Evolutionary conservation across 2,329 filamentous ascomycete species (phyloP), one percentile per base, ranked within the genome.

Genomic region (Xylaria sp.): DNA sequence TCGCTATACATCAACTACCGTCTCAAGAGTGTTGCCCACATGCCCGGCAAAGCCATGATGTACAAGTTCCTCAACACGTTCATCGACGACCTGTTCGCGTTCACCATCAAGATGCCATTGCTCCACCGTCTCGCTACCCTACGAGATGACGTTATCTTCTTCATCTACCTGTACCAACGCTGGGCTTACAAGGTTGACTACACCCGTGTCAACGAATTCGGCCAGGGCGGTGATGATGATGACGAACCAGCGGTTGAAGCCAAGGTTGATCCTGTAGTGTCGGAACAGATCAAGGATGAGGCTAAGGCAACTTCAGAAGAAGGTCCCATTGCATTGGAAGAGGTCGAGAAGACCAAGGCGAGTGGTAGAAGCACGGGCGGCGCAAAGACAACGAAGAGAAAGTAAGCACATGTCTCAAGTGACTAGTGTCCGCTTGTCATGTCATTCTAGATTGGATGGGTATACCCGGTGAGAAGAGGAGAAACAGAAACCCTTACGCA

Each of bases 31-130:
- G 91, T 97, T 39, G 94, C 94, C 9, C 94, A 99, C 77, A 96
- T 99, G 93, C 92, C 94, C 1, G 91, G 83, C 67, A 93, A 91
- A 78, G 92, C 94, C 52, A 94, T 99, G 91, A 93, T 88, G 74
- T 97, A 97, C 83, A 97, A 97, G 78, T 96, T 96, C 77, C 79
- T 97, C 66, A 97, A 97, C 79, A 97, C 94, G 4, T 99, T 99
- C 74, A 97, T 99, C 73, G 94, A 99, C 75, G 94, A 99, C 72
- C 80, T 99, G 37, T 99, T 99, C 72, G 94, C 94, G 1, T 99
- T 97, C 71, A 99, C 94, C 46, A 97, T 99, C 79, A 97, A 97
- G 79, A 99, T 99, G 94, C 94, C 94, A 0, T 85, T 92, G 63
- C 81, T 99, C 55, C 94, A 99, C 75, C 86, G 94, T 13, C 80